Evolutionary conservation across 2,329 filamentous ascomycete genomes (phyloP), one percentile per base, ranked within the genome.

Genomic region (Phoma sp.): DNA sequence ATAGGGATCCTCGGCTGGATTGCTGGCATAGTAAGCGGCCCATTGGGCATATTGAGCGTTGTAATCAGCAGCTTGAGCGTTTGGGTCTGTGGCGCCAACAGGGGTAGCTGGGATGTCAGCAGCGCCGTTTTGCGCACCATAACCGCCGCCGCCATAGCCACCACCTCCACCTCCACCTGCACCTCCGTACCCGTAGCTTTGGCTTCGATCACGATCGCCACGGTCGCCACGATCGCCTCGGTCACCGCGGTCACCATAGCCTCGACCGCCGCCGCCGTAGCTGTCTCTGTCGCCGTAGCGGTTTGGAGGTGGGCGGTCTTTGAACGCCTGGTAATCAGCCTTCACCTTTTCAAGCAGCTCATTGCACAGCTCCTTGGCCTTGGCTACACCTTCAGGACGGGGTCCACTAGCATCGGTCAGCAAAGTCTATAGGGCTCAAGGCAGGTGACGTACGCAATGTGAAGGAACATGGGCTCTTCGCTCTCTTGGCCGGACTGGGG

Each of bases 391-490:
- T 58, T 85, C 85, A 15, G 90, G 85, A 72, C 97, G 92, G 6
- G 95, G 95, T 5, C 93, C 94, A 59, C 92, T 96, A 62, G 29
- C 7, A 6, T 17, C 12, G 36, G 55, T 69, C 46, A 70, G 61
- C 22, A 36, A 24, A 17, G 21, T 41, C 9, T 52, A 17, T 43
- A 44, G 51, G 48, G 22, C n/a, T 1, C 21, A 5, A 19, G 22
- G 8, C 13, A 32, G 22, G 19, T 37, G 22, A 65, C 90, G 74
- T 83, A 96, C 90, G 95, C 91, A 63, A 98, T 93, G 75, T 98
- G 93, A 40, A 99, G 83, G 72, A 92, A 98, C 92, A 99, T 98
- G 2, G 92, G 86, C 73, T 98, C 94, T 43, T 99, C 94, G 63
- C 92, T 96, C 77, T 99, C 95, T 37, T 82, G 85, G 61, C 91